A percentile compares a stretch with the other conserved stretches of the same genome.
Conservation (phyloP, 2,329 filamentous ascomycete genomes). For the Pseudocercospora vitis region DNA sequence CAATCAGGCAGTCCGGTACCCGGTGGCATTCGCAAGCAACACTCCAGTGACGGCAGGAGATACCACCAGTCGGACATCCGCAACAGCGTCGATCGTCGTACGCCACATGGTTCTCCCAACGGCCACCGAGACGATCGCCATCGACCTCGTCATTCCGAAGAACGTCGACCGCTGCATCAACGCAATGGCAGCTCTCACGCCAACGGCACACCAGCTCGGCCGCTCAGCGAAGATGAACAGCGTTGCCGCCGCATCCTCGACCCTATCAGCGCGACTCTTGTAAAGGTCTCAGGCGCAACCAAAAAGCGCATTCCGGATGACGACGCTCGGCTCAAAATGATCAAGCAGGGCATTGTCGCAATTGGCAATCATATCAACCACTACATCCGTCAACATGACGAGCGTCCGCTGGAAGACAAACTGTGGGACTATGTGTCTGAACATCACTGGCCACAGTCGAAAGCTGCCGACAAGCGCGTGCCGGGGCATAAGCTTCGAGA, state of each 20-base stretch:
- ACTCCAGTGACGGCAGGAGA: conserved; percentile 37
- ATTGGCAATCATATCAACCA: conserved; percentile 64
- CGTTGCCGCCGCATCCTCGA: conserved; percentile 56
- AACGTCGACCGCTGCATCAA: conserved; percentile 43
- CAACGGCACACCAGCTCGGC: conserved; percentile 38
- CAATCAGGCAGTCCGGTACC: conserved; percentile 74
- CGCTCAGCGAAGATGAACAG: conserved; percentile 50
- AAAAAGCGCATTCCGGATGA: conserved; percentile 63
- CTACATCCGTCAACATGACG: conserved; percentile 36
- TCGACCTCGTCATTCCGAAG: conserved; percentile 57
- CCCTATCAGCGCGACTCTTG: conserved; percentile 61
- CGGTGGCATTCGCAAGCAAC: conserved; percentile 38
- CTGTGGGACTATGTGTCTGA: conserved; percentile 40
- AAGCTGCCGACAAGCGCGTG: conserved; percentile 36
- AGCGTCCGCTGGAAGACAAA: conserved; percentile 31
- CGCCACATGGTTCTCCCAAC: conserved; percentile 46
- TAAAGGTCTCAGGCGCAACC: conserved; percentile 60
- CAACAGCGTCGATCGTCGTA: conserved; percentile 42
- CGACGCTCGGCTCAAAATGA: conserved; percentile 61
- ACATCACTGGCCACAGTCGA: conserved; percentile 41
- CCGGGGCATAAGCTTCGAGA: conserved; percentile 39
- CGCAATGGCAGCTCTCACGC: conserved; percentile 40
- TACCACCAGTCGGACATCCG: conserved; percentile 34
- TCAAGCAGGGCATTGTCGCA: conserved; percentile 60
- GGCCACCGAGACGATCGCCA: conserved; percentile 52